Evolutionary conservation across 495 filamentous ascomycete species (phyloP).

Genomic region (Trichoderma asperelloides): DNA sequence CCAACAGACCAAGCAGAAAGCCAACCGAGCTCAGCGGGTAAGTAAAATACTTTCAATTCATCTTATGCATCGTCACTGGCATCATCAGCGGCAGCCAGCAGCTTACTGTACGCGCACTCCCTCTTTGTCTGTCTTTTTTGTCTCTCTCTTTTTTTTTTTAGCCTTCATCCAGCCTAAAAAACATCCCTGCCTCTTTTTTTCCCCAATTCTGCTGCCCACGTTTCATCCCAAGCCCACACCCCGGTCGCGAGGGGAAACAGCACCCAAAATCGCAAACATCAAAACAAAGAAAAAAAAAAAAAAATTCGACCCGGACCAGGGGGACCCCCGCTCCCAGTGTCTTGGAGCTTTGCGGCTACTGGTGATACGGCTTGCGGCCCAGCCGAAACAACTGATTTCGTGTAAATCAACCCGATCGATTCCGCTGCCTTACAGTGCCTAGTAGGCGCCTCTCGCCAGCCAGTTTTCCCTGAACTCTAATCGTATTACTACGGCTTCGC

Average conservation of each 20-base stretch:
- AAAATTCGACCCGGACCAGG: neutral
- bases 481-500: neutral
- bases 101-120: too few species aligned
- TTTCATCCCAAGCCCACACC: neutral
- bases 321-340: neutral
- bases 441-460: neutral
- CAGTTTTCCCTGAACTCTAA: neutral
- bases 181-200: neutral
- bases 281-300: neutral
- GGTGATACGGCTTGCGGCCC: neutral
- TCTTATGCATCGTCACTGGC: too few species aligned
- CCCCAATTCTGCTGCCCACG: slow-evolving; percentile 3
- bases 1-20: neutral
- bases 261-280: neutral
- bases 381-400: neutral
- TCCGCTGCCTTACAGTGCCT: neutral
- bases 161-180: too few species aligned
- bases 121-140: neutral
- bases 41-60: neutral
- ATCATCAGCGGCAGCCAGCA: too few species aligned
- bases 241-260: neutral
- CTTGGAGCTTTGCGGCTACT: neutral
- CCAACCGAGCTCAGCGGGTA: neutral
- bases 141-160: neutral
- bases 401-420: neutral